Evolutionary conservation across 805 yeast species (phyloP).

Genomic region (Pichia rugopelliculosa): DNA sequence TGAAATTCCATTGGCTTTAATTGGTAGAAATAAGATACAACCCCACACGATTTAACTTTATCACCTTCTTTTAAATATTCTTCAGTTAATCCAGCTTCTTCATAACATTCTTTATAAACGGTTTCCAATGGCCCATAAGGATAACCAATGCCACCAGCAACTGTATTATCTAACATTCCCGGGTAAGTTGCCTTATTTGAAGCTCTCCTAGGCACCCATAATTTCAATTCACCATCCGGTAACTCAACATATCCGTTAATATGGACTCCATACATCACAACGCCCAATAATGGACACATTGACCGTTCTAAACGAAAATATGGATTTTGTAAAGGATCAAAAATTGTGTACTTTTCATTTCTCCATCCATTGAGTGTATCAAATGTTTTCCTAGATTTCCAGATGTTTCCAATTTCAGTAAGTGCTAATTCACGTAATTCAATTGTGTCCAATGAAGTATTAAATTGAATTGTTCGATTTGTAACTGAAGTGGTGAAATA

Average conservation of each 20-base stretch:
- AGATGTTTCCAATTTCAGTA: conserved; percentile 33
- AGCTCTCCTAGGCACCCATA: conserved; percentile 87
- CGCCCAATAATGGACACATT: conserved; percentile 72
- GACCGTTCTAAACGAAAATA: conserved; percentile 77
- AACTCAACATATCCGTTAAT: conserved; percentile 60
- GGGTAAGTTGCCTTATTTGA: conserved; percentile 80
- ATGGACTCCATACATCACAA: conserved; percentile 86
- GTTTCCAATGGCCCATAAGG: conserved; percentile 75
- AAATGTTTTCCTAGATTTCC: conserved; percentile 32
- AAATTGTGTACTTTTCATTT: conserved; percentile 70
- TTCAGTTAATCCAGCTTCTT: conserved; percentile 76
- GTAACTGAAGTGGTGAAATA: conserved; percentile 23
- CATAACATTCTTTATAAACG: conserved; percentile 75
- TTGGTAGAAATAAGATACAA: conserved; percentile 56
- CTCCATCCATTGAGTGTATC: conserved; percentile 68
- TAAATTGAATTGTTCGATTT: conserved; percentile 25
- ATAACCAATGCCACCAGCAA: conserved; percentile 90
- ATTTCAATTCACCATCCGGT: conserved; percentile 36
- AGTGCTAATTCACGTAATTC: conserved; percentile 37
- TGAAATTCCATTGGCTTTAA: conserved; percentile 25
- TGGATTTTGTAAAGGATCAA: conserved; percentile 43
- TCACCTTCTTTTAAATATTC: conserved; percentile 38
- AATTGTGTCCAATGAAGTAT: conserved; percentile 26
- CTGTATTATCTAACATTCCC: conserved; percentile 83
- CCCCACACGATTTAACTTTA: conserved; percentile 50